phyloP scores from a whole-genome alignment of 495 filamentous ascomycete species.

The Daldinia grandis region DNA sequence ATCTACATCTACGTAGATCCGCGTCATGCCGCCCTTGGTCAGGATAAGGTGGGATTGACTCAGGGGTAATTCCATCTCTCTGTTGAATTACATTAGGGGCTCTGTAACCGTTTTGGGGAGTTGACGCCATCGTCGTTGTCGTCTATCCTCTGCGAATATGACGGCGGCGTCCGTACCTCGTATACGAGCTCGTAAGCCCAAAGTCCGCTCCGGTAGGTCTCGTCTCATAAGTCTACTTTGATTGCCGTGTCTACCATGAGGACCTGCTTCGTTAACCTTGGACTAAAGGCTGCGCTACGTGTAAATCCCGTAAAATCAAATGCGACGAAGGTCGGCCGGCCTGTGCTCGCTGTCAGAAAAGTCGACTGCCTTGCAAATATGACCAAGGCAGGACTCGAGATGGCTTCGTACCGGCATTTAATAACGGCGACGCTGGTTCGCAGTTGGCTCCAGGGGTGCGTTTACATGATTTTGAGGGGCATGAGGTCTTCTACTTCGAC shows the following conservation, averaged over 20 bases:
- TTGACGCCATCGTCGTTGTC: no score
- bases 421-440: background rate
- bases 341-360: constrained; percentile 58
- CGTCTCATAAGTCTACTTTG: background rate
- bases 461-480: constrained; percentile 2
- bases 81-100: background rate
- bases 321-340: constrained; percentile 61
- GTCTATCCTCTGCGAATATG: background rate
- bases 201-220: constrained; percentile 31
- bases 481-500: constrained; percentile 31
- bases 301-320: constrained; percentile 62
- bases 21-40: background rate
- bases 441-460: background rate
- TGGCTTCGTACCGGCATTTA: background rate
- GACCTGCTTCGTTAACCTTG: constrained; percentile 6
- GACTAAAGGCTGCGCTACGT: constrained; percentile 59
- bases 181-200: constrained; percentile 27
- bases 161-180: constrained; percentile 27
- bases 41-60: background rate
- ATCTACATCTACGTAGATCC: background rate
- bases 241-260: background rate
- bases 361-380: constrained; percentile 13
- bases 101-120: no score
- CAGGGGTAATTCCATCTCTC: background rate
- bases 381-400: background rate